Evolutionary conservation across 495 filamentous ascomycete genomes (phyloP).

Genomic region (Aspergillus leporis): DNA sequence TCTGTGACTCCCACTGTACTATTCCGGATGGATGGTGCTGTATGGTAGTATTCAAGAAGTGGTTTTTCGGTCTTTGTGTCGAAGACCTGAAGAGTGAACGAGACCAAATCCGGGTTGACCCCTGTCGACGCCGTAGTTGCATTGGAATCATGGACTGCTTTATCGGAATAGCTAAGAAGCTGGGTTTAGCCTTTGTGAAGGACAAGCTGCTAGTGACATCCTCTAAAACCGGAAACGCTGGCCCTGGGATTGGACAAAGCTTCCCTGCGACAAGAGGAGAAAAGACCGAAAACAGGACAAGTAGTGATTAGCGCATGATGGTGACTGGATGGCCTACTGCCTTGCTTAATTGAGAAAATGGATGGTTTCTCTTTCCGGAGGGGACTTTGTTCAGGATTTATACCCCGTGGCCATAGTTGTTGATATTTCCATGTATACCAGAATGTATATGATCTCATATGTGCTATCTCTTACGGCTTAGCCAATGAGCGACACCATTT

Average conservation of each 20-base stretch:
- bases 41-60: slow-evolving; percentile 45
- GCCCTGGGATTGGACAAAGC: slow-evolving; percentile 47
- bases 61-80: slow-evolving; percentile 34
- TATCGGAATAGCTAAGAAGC: slow-evolving; percentile 25
- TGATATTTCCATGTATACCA: not conserved
- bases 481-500: not conserved
- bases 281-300: not conserved
- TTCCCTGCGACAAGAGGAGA: not conserved
- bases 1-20: slow-evolving; percentile 34
- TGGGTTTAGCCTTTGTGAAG: slow-evolving; percentile 27
- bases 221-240: slow-evolving; percentile 49
- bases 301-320: not conserved
- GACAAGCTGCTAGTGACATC: slow-evolving; percentile 9
- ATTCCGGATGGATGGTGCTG: slow-evolving; percentile 35
- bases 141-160: slow-evolving; percentile 4
- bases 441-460: too few species aligned
- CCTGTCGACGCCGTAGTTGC: not conserved
- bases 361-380: not conserved
- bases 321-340: not conserved
- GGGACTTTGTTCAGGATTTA: not conserved
- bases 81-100: slow-evolving; percentile 51
- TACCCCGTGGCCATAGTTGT: not conserved
- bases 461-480: not conserved
- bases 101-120: slow-evolving; percentile 39
- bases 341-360: not conserved